Evolutionary conservation across 2,329 filamentous ascomycete genomes (phyloP).

Genomic region (Ophiosphaerella herpotricha): DNA sequence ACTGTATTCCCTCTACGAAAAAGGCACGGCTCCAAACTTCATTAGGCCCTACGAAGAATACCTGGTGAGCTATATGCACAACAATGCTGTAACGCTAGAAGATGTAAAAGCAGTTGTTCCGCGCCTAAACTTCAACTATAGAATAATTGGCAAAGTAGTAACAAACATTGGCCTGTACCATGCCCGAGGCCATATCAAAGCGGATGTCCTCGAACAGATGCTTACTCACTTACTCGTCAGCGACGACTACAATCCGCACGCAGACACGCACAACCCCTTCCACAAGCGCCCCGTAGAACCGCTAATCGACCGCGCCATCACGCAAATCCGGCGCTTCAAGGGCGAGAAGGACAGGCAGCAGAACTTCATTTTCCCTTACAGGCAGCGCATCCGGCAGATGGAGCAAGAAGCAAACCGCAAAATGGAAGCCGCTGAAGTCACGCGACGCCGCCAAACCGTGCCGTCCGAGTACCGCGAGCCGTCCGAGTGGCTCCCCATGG

Average conservation of each 20-base stretch:
- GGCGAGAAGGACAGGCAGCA: not conserved
- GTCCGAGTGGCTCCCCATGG: not conserved
- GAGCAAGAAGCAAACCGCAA: no score
- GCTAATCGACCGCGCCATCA: not conserved
- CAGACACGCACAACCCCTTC: no score
- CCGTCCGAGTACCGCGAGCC: not conserved
- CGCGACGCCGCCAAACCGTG: not conserved
- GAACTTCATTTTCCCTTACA: not conserved
- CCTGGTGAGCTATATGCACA: not conserved
- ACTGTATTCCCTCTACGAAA: not conserved
- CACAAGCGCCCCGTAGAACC: not conserved
- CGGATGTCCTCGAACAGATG: not conserved
- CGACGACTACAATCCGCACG: not conserved
- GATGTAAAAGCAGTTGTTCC: constrained; percentile 1
- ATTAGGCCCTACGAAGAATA: not conserved
- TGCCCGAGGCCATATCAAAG: not conserved
- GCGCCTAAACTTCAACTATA: not conserved
- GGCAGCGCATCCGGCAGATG: no score
- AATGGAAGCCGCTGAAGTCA: no score
- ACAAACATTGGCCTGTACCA: constrained; percentile 2
- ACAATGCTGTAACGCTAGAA: not conserved
- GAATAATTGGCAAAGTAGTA: constrained; percentile 5
- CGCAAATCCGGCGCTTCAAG: not conserved
- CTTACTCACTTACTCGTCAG: not conserved
- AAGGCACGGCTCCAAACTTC: not conserved